Evolutionary conservation across 768 basidiomycete species (phyloP), one percentile per base, ranked within the genome.

Genomic region (Daedalea quercina): DNA sequence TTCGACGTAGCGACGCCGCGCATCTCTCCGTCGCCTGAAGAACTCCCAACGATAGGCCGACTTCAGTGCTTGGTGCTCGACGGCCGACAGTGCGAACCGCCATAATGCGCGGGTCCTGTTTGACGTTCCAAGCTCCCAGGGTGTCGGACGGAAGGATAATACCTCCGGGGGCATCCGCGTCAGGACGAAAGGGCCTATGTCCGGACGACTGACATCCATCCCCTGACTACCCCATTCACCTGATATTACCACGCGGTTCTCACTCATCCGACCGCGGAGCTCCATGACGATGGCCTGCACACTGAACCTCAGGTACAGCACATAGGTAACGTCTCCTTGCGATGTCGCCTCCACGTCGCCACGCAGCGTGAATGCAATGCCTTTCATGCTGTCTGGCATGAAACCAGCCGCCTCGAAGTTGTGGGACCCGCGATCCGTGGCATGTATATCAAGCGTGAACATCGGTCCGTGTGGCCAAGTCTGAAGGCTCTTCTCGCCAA

Each of bases 71-170:
- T 60, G 44, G 47, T 64, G 52, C 35, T 51, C 40, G 13, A 62
- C 58, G 12, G 67, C 63, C 0, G 55, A 49, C 13, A 63, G 51
- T 1, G 71, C 72, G 45, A 65, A 72, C 4, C 50, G 58, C 71
- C 71, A 73, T 8, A 68, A 52, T 0, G 69, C 63, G 2, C 60
- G 55, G 19, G 64, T 33, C 44, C 56, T 63, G 53, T 67, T 65
- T 17, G 20, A n/a, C n/a, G 11, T 49, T n/a, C 55, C 46, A 41
- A 69, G 54, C 13, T 56, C 62, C 1, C 47, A 34, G 15, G 65
- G 64, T 1, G 65, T 48, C 1, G 69, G 69, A 47, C 63, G 64
- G 45, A 61, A 64, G 25, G 62, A 54, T 47, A 70, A 56, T 19
- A 60, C 33, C 15, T 67, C 63, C 0, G 66, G 61, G 9, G 63